A percentile compares a stretch with the other conserved stretches of the same genome.
These are phyloP conservation scores for Sphaerosporella brunnea DNA, from an alignment of 495 filamentous ascomycete species.

Conservation along the genomic window DNA sequence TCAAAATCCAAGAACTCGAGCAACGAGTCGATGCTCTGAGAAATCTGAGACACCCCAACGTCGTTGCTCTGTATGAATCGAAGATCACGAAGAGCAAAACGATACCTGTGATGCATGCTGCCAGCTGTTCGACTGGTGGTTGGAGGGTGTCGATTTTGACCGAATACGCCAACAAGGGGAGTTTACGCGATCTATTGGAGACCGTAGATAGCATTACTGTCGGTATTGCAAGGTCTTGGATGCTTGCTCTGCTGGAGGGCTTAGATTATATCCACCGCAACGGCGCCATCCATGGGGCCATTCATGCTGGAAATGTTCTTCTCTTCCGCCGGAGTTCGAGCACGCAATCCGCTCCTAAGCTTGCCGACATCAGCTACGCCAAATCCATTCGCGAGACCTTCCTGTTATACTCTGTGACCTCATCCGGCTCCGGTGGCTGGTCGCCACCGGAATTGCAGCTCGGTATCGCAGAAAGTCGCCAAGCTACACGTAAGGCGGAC, in stretches of 20 bases:
- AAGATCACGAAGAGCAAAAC: constrained; percentile 41
- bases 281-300: constrained; percentile 60
- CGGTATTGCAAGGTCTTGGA: constrained; percentile 63
- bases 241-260: constrained; percentile 74
- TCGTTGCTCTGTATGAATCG: constrained; percentile 64
- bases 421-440: constrained; percentile 66
- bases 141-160: constrained; percentile 75
- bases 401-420: constrained; percentile 32
- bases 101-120: constrained; percentile 15
- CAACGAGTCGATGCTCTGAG: constrained; percentile 52
- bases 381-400: constrained; percentile 39
- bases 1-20: constrained; percentile 47
- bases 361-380: constrained; percentile 54
- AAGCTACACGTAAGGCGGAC: constrained; percentile 46
- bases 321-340: constrained; percentile 41
- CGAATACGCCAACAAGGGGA: constrained; percentile 62
- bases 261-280: constrained; percentile 71
- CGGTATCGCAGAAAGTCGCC: constrained; percentile 38
- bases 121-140: constrained; percentile 13
- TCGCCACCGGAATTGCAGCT: constrained; percentile 57
- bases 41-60: constrained; percentile 54
- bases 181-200: constrained; percentile 63
- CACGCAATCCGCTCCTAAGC: constrained; percentile 41
- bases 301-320: constrained; percentile 61
- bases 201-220: constrained; percentile 54